Evolutionary conservation across 106 monocot species (phyloP).

Genomic region (Allium cepa): DNA sequence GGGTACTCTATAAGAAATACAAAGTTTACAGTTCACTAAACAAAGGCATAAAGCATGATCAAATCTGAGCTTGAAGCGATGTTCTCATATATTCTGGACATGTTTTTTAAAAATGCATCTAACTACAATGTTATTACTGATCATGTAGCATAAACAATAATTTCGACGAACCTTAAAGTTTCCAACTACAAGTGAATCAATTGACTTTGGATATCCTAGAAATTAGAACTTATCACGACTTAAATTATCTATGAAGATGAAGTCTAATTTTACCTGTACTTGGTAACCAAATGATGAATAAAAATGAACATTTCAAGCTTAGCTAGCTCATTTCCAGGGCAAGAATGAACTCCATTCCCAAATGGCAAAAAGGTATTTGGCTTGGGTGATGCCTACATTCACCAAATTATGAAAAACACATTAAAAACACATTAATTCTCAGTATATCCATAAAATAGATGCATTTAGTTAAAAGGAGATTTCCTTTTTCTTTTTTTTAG

Average conservation of each 20-base stretch:
- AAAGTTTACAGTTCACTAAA: too few species aligned
- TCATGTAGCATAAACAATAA: background rate
- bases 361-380: constrained; percentile 85
- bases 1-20: too few species aligned
- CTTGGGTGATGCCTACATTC: constrained; percentile 42
- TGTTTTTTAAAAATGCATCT: too few species aligned
- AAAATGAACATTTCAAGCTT: constrained; percentile 76
- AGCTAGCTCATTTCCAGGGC: constrained; percentile 88
- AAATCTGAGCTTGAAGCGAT: too few species aligned
- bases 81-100: too few species aligned
- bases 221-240: background rate
- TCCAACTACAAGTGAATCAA: background rate
- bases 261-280: constrained; percentile 40
- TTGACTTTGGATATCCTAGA: background rate
- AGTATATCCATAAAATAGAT: constrained; percentile 3
- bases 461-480: background rate
- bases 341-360: constrained; percentile 81
- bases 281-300: constrained; percentile 68
- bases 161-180: background rate
- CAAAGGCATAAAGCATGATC: too few species aligned
- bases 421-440: constrained; percentile 1
- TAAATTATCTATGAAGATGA: background rate
- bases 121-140: background rate
- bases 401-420: background rate
- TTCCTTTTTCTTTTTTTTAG: too few species aligned